Conservation (phyloP, 495 filamentous ascomycete species). For the Penicillium mononematosum region DNA sequence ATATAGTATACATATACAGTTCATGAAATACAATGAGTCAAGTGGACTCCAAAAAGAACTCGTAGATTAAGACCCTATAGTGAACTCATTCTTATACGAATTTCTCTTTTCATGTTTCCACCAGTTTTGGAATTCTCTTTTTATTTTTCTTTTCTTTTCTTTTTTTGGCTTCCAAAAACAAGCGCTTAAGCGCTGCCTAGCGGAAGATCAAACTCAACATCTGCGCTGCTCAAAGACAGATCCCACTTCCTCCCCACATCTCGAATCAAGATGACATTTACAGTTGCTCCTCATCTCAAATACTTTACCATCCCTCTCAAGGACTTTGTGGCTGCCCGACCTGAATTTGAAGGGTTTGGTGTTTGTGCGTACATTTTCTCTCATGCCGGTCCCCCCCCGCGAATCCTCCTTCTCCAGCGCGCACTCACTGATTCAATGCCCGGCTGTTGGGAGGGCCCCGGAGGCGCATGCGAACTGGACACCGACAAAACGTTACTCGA, state of each 20-base stretch:
- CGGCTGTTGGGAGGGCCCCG: conserved; percentile 58
- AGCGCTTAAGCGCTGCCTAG: neutral
- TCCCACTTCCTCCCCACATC: neutral
- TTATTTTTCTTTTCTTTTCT: neutral
- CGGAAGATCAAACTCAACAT: neutral
- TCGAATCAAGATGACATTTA: conserved; percentile 21
- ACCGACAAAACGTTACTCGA: conserved; percentile 53
- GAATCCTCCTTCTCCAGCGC: conserved; percentile 56
- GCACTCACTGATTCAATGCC: conserved; percentile 44
- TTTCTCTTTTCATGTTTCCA: neutral
- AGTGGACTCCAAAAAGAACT: neutral
- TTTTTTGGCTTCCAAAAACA: neutral
- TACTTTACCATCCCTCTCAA: conserved; percentile 38
- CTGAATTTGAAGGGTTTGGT: conserved; percentile 36
- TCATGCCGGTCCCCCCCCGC: conserved; percentile 9
- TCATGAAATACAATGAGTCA: neutral
- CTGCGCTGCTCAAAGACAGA: neutral
- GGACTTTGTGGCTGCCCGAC: conserved; percentile 31
- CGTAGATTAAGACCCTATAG: no score
- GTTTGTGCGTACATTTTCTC: conserved; percentile 48
- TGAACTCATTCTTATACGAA: no score
- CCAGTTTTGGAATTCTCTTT: neutral
- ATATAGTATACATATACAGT: neutral
- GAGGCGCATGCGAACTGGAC: conserved; percentile 48
- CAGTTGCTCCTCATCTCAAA: conserved; percentile 38